These are phyloP conservation scores for Rhodosporidiobolus sp. DNA, from an alignment of 768 basidiomycete genomes.

Conservation along the genomic window DNA sequence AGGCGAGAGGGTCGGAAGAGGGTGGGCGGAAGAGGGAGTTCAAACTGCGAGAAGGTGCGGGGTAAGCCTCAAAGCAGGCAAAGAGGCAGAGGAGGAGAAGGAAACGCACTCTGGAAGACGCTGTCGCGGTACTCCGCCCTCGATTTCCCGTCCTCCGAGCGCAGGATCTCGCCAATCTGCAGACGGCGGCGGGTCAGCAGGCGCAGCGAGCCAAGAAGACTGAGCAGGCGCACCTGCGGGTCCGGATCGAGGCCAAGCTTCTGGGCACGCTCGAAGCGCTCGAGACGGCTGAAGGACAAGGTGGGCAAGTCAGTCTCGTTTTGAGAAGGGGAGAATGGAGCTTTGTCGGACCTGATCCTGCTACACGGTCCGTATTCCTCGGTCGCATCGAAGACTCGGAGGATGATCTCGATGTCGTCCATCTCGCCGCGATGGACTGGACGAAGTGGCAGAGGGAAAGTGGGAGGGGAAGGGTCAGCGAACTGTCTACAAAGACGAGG, in stretches of 20 bases:
- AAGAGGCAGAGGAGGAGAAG: neutral
- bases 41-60: neutral
- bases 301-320: conserved; percentile 19
- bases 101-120: conserved; percentile 57
- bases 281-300: conserved; percentile 59
- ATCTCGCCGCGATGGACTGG: conserved; percentile 33
- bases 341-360: conserved; percentile 56
- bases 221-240: conserved; percentile 58
- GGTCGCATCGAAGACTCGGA: conserved; percentile 66
- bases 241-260: conserved; percentile 77
- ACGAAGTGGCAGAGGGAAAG: neutral
- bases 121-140: conserved; percentile 59
- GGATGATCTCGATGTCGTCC: conserved; percentile 38
- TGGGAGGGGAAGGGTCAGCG: neutral
- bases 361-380: conserved; percentile 78
- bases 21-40: too few relatives aligned
- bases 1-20: too few relatives aligned
- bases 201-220: neutral
- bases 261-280: conserved; percentile 82
- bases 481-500: too few relatives aligned
- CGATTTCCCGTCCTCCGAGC: conserved; percentile 63
- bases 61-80: neutral
- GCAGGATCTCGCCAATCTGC: conserved; percentile 74
- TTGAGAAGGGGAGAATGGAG: neutral
- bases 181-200: conserved; percentile 5